Evolutionary conservation across 768 basidiomycete species (phyloP), one percentile per base, ranked within the genome.

Genomic region (Tylopilus cervinicoccineus): DNA sequence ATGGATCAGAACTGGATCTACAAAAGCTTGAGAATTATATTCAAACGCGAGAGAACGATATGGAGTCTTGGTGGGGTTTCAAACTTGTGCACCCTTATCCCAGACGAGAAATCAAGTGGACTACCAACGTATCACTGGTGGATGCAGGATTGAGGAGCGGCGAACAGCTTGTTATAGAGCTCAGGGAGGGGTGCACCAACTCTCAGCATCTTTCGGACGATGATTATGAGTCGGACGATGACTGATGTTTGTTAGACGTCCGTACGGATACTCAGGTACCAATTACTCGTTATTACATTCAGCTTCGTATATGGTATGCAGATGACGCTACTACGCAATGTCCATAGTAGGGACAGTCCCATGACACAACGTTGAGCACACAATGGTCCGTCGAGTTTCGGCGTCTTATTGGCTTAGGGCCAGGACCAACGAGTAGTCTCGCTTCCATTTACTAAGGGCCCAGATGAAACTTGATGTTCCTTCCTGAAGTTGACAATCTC

Each of bases 31-130:
- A 77, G 45, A 47, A 58, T 17, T 61, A 64, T 9, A 62, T 73
- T 23, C 70, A 67, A 44, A 56, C 55, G 19, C 63, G 69, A 38
- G 45, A 23, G 24, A 37, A 43, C 20, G 33, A 44, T 6, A 36
- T 68, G 10, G 67, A 72, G 9, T 68, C 67, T 23, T 89, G 83
- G 76, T 92, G 86, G 83, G 81, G 79, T 8, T 93, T 94, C 72
- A 75, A 72, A 51, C 70, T 94, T 24, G 71, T 71, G 31, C 75
- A 77, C 2, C 76, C 87, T 10, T 93, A 88, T 58, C 92, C 92
- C 5, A 71, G 86, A 44, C 70, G 68, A 36, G 80, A 81, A 64
- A 76, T 88, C 45, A 71, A 71, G 12, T 88, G 83, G 76, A 47
- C 55, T 36, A 31, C 63, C 0, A 66, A 62, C 22, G 51, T 58